These are phyloP conservation scores for Phytophthora pinifolia DNA, from an alignment of 352 stramenopile species.

Conservation along the genomic window DNA sequence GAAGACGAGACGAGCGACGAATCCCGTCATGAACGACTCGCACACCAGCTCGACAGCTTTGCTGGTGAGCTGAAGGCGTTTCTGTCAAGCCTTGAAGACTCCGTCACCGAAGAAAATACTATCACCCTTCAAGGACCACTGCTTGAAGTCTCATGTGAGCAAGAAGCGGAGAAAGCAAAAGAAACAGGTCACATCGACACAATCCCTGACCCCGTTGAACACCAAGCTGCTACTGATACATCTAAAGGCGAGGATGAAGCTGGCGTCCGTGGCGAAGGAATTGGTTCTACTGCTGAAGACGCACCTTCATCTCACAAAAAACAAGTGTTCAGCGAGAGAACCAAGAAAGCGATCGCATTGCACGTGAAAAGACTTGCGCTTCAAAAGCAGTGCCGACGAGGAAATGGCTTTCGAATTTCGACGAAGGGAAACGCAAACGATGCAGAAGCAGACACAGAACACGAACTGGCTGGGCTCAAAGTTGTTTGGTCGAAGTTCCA, in stretches of 20 bases:
- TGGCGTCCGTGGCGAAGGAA: not conserved
- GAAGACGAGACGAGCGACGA: not conserved
- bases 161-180: no score
- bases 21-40: constrained; percentile 9
- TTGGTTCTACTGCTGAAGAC: not conserved
- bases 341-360: constrained; percentile 19
- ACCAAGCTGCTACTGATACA: not conserved
- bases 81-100: constrained; percentile 12
- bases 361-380: constrained; percentile 20
- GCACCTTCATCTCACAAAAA: not conserved
- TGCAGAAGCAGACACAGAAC: not conserved
- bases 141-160: no score
- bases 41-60: constrained; percentile 30
- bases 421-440: not conserved
- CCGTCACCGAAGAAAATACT: not conserved
- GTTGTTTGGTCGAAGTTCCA: constrained; percentile 50
- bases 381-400: constrained; percentile 5
- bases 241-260: not conserved
- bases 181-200: no score
- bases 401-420: not conserved
- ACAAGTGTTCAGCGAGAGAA: constrained; percentile 16
- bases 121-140: no score
- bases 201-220: not conserved
- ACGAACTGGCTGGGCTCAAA: constrained; percentile 2
- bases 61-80: constrained; percentile 29